A percentile compares a stretch with the other conserved stretches of the same genome.
These are phyloP conservation scores for Oryza glaberrima DNA, from an alignment of 176 grass and related monocot genomes.

Conservation along the genomic window DNA sequence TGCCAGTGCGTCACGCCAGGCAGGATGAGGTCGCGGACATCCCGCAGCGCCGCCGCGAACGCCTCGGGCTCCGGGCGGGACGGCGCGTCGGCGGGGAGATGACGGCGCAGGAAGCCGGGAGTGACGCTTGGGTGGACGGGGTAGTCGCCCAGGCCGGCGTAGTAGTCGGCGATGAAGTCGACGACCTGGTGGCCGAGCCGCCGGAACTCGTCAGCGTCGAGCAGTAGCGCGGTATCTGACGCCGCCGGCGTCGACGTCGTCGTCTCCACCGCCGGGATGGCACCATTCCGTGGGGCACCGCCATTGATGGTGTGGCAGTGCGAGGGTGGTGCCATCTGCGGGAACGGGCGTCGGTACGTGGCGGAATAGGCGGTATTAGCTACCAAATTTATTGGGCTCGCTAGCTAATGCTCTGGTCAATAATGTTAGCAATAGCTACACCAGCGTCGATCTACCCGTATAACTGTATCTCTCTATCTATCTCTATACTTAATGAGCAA, in stretches of 20 bases:
- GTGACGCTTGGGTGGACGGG: slow-evolving; percentile 49
- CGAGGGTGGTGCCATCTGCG: slow-evolving; percentile 38
- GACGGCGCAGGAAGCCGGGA: neutral
- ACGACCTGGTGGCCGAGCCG: slow-evolving; percentile 35
- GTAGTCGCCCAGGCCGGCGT: slow-evolving; percentile 39
- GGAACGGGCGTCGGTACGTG: neutral
- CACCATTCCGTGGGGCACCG: neutral
- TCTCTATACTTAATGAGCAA: no score
- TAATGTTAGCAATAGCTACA: neutral
- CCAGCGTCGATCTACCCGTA: no score
- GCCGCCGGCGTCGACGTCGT: neutral
- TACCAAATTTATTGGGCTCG: neutral
- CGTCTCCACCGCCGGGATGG: neutral
- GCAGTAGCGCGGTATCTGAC: neutral
- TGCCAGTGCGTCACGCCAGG: slow-evolving; percentile 53
- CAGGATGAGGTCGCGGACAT: slow-evolving; percentile 30
- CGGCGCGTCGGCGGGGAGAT: slow-evolving; percentile 40
- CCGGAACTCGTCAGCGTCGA: slow-evolving; percentile 60
- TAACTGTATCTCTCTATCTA: no score
- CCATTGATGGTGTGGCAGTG: slow-evolving; percentile 15
- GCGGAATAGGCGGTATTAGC: neutral
- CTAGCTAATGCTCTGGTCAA: neutral
- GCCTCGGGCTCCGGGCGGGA: slow-evolving; percentile 6
- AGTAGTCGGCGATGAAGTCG: slow-evolving; percentile 77
- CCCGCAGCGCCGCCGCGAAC: slow-evolving; percentile 26